Conservation (phyloP, 805 yeast species). For the Candida sithepensis region DNA sequence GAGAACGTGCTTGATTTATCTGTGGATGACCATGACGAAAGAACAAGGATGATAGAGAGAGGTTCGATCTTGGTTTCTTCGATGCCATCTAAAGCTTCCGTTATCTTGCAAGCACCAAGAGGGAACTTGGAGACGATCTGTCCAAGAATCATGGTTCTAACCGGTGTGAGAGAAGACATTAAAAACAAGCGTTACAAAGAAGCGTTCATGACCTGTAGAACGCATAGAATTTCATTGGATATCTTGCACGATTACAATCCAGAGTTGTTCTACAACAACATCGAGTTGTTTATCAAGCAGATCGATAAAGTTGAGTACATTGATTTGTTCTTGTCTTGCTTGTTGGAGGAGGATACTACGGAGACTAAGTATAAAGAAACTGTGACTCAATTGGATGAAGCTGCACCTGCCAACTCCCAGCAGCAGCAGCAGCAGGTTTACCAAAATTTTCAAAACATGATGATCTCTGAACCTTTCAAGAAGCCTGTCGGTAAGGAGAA, state of each 20-base stretch:
- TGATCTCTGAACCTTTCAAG: neutral
- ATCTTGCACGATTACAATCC: constrained; percentile 87
- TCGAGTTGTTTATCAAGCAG: constrained; percentile 66
- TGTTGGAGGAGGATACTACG: constrained; percentile 83
- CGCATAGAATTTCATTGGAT: constrained; percentile 89
- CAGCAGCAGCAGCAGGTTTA: constrained; percentile 3
- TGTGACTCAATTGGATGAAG: constrained; percentile 6
- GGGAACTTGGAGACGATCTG: constrained; percentile 93
- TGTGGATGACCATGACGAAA: constrained; percentile 54
- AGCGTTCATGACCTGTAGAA: constrained; percentile 84
- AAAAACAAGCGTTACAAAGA: constrained; percentile 50
- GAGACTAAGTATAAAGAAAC: constrained; percentile 82
- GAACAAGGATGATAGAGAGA: constrained; percentile 84
- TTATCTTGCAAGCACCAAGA: constrained; percentile 89
- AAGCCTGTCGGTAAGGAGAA: constrained; percentile 36
- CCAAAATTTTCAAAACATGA: constrained; percentile 2
- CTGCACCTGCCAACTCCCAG: constrained; percentile 15
- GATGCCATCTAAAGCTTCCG: constrained; percentile 78
- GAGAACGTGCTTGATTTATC: constrained; percentile 10
- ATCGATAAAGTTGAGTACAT: constrained; percentile 70
- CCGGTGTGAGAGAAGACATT: constrained; percentile 74
- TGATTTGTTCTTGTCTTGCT: constrained; percentile 82
- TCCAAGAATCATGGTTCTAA: constrained; percentile 88
- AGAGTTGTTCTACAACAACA: constrained; percentile 54
- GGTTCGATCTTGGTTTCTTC: constrained; percentile 82